Base-by-base conservation (phyloP, 176 grass and related monocot genomes). In the Juncus effusus region DNA sequence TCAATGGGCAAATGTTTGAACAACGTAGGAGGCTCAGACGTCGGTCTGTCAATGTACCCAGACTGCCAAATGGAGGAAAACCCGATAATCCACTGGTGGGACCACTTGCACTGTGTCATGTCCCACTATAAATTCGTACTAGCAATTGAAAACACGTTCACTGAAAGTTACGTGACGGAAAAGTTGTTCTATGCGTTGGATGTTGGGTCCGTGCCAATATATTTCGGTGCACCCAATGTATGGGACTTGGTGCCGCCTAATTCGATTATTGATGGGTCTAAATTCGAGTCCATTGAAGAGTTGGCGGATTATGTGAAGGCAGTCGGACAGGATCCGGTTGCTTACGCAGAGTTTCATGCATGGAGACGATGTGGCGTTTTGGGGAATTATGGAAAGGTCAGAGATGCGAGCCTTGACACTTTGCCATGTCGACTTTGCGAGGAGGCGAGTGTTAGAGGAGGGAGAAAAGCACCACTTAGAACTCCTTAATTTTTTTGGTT, bases 71-170 rank as follows among this genome's bases (percentile, higher is more conserved):
- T 78, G 56, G 49, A 3, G 36, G 79, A 50, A 8, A 60, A 70
- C 10, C 53, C 59, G 3, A 49, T 56, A 53, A 63, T 70, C 2
- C 79, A 82, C 14, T 87, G 84, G 79, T 87, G 84, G 84, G 70
- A 87, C 11, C 79, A 87, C 59, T 79, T 87, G 15, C 84, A 87
- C 53, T 87, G 84, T 36, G 75, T 75, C 13, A 87, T 87, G 84
- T 82, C 84, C 0, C 84, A 87, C 71, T 87, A 87, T 70, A 87
- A 87, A 54, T 87, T 82, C 11, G 84, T 87, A 3, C 54, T 87
- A 38, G 79, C 84, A 36, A 87, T 87, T 12, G 79, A 87, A 64
- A 87, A 87, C 70, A 87, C 84, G 10, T 6, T 66, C 38, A 82
- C 76, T 0, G 79, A 82, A 13, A 87, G 84, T 70, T 87, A 87